Base-by-base conservation (phyloP, 345 rosid genomes). In the Geranium rotundifolium region DNA sequence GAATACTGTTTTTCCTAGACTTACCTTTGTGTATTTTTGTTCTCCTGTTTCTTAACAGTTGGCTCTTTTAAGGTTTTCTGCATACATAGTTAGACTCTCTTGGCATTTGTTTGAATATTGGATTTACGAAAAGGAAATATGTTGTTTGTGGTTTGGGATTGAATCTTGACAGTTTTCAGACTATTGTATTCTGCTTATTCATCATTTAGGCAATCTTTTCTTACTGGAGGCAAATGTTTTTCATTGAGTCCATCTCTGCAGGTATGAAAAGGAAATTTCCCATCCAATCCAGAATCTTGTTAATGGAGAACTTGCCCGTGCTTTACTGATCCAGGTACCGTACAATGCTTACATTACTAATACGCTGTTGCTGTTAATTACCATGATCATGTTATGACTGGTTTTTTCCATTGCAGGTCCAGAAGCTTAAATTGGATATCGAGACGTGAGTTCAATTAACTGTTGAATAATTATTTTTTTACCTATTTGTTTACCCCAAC, bases 301-400 rank as follows among this genome's bases (percentile, higher is more conserved):
- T 57, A 71, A 67, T 10, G 97, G 98, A 68, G 98, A 89, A 84
- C 98, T 92, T 79, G 97, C 95, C 63, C 97, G 90, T 69, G 91
- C 87, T 71, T 75, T 92, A 77, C 95, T 89, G 68, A 92, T 92
- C 73, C 98, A 92, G 95, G 98, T 89, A 79, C 29, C 59, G 27
- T 57, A 54, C 9, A 34, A 34, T 34, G 6, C 10, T 4, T 34
- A 34, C 41, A 49, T 15, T 54, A 58, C 55, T 62, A 62, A 57
- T 64, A 56, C 19, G 37, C 58, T 54, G 41, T 41, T 7, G 20
- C 69, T 67, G 59, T 64, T 31, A 19, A 34, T 34, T 54, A 57
- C 29, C 71, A 57, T 68, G 60, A 52, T 39, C 69, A 64, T 59
- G 34, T 71, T 52, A 61, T 29, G 52, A 57, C 61, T 58, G 12